Conservation (phyloP, 805 yeast species). For the Zygosaccharomyces bailii region DNA sequence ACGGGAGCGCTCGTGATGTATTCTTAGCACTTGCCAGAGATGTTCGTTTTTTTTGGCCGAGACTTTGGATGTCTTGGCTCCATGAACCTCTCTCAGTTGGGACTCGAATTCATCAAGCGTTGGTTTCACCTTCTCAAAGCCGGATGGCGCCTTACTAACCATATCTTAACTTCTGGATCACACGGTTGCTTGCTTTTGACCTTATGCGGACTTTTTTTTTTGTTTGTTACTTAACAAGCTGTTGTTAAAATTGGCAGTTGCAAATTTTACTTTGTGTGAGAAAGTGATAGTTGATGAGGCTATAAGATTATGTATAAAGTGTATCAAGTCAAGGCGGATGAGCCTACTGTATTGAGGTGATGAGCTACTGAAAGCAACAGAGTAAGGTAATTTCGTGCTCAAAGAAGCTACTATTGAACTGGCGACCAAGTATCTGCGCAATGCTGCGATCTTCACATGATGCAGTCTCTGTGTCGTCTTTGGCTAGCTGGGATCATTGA, state of each 20-base stretch:
- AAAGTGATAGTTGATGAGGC: background rate
- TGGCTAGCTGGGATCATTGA: too few species aligned
- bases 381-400: too few species aligned
- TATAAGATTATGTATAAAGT: too few species aligned
- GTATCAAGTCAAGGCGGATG: too few species aligned
- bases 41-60: conserved; percentile 52
- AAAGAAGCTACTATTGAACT: too few species aligned
- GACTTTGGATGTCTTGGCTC: conserved; percentile 38
- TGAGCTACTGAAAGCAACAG: too few species aligned
- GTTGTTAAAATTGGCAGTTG: background rate
- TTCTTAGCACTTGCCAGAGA: conserved; percentile 64
- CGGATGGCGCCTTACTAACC: conserved; percentile 58
- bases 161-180: too few species aligned
- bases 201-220: background rate
- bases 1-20: conserved; percentile 72
- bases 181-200: too few species aligned
- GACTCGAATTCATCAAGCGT: conserved; percentile 58
- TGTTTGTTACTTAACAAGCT: background rate
- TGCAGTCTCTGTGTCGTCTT: too few species aligned
- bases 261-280: background rate
- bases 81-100: conserved; percentile 53
- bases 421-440: too few species aligned
- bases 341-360: too few species aligned
- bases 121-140: conserved; percentile 64
- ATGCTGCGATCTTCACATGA: too few species aligned